Conservation (phyloP, 2,329 filamentous ascomycete species). For the Neofusicoccum kwambonambiense region DNA sequence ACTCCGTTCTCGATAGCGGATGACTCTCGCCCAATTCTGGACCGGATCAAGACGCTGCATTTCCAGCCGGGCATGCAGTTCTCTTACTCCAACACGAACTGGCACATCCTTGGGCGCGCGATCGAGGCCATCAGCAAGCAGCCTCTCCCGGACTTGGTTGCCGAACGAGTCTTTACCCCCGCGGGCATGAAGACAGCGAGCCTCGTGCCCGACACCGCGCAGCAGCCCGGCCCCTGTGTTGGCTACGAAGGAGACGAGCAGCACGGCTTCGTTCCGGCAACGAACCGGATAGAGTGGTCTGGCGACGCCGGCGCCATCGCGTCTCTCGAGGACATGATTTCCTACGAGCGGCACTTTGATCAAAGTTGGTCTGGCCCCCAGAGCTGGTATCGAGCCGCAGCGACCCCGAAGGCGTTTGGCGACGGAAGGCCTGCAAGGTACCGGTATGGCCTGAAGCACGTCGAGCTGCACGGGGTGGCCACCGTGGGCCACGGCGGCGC, state of each 20-base stretch:
- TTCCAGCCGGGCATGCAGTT: constrained; percentile 45
- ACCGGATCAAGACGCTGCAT: constrained; percentile 28
- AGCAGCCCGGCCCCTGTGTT: not conserved
- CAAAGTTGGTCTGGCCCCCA: not conserved
- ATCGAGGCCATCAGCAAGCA: constrained; percentile 40
- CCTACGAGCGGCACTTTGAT: not conserved
- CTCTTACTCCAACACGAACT: constrained; percentile 48
- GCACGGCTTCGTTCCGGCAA: not conserved
- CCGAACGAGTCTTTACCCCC: not conserved
- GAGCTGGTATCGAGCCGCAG: not conserved
- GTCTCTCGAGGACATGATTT: not conserved
- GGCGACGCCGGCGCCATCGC: not conserved
- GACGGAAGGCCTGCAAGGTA: not conserved
- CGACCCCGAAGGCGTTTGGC: not conserved
- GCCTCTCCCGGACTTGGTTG: not conserved
- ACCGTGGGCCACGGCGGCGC: not conserved
- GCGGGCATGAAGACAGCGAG: not conserved
- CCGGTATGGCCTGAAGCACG: not conserved
- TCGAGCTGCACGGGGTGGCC: not conserved
- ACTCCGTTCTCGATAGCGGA: not conserved
- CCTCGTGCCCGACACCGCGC: not conserved
- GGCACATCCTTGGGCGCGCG: constrained; percentile 38
- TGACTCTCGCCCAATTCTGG: not conserved
- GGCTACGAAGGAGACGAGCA: not conserved
- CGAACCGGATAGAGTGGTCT: not conserved